phyloP scores from a whole-genome alignment of 148 eudicot species.

The Salicornia ramosissima region DNA sequence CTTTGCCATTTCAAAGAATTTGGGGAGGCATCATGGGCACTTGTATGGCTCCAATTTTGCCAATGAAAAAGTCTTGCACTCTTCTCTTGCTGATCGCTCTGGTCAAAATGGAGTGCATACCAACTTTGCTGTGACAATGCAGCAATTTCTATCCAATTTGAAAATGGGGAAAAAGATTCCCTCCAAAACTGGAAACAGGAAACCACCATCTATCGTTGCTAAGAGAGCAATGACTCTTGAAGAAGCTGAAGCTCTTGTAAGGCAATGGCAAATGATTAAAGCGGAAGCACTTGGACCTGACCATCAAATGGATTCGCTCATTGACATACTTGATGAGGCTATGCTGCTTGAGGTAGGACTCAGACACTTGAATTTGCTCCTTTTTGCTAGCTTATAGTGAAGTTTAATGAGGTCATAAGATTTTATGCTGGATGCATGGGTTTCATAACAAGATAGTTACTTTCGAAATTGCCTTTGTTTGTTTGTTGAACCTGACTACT shows the following conservation, averaged over 20 bases:
- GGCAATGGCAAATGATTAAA: conserved; percentile 87
- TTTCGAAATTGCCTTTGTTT: neutral
- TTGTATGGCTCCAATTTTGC: conserved; percentile 35
- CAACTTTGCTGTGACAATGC: conserved; percentile 30
- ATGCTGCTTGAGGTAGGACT: conserved; percentile 86
- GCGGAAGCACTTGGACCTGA: conserved; percentile 95
- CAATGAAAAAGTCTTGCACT: conserved; percentile 25
- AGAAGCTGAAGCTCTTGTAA: conserved; percentile 94
- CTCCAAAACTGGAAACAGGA: conserved; percentile 31
- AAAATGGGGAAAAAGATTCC: conserved; percentile 23
- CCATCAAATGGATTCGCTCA: conserved; percentile 55
- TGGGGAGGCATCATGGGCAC: conserved; percentile 38
- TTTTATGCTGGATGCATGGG: no score
- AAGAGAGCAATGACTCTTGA: conserved; percentile 60
- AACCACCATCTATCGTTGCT: conserved; percentile 38
- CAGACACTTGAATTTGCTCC: neutral
- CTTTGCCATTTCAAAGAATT: conserved; percentile 48
- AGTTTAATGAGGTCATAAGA: no score
- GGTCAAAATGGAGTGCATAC: conserved; percentile 26
- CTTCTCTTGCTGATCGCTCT: conserved; percentile 31
- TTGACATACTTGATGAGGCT: conserved; percentile 79
- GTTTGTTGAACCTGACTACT: conserved; percentile 9
- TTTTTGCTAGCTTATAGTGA: conserved; percentile 6
- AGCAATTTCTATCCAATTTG: conserved; percentile 39
- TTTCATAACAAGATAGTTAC: neutral